Conservation (phyloP, 495 filamentous ascomycete genomes). For the Daldinia vernicosa region DNA sequence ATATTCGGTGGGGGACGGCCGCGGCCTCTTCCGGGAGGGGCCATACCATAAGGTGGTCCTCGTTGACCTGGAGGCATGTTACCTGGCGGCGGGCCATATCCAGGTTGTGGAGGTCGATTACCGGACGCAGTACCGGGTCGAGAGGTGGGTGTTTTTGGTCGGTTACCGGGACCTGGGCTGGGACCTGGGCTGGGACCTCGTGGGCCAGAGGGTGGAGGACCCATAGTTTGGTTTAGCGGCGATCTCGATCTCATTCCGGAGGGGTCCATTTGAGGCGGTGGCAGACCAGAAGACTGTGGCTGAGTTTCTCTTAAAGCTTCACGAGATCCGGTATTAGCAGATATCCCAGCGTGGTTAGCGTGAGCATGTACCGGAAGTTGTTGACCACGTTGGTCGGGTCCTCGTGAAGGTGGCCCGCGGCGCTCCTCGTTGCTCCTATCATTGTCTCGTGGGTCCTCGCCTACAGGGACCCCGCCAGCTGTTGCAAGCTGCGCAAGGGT, state of each 20-base stretch:
- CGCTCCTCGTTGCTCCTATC: conserved; percentile 40
- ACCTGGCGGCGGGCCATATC: conserved; percentile 38
- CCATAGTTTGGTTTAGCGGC: conserved; percentile 44
- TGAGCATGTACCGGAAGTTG: conserved; percentile 56
- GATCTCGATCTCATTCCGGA: conserved; percentile 49
- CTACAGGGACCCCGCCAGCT: conserved; percentile 61
- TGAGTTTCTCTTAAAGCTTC: conserved; percentile 55
- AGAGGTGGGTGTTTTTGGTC: conserved; percentile 43
- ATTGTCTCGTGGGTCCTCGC: conserved; percentile 13
- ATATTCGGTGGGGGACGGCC: conserved; percentile 52
- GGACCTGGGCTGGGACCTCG: conserved; percentile 39
- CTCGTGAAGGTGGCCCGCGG: conserved; percentile 44
- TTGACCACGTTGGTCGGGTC: conserved; percentile 44
- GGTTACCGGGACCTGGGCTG: conserved; percentile 19
- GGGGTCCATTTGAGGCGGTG: conserved; percentile 47
- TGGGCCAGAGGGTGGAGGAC: conserved; percentile 20
- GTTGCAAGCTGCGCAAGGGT: conserved; percentile 81
- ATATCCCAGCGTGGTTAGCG: conserved; percentile 55
- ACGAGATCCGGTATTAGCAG: conserved; percentile 62
- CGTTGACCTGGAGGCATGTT: conserved; percentile 34
- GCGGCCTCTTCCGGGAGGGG: conserved; percentile 44
- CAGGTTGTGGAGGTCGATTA: conserved; percentile 39
- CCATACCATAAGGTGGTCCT: conserved; percentile 46
- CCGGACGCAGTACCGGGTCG: conserved; percentile 44
- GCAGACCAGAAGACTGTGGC: conserved; percentile 44